Base-by-base conservation (phyloP, 495 filamentous ascomycete species). In the Arthonia radiata region DNA sequence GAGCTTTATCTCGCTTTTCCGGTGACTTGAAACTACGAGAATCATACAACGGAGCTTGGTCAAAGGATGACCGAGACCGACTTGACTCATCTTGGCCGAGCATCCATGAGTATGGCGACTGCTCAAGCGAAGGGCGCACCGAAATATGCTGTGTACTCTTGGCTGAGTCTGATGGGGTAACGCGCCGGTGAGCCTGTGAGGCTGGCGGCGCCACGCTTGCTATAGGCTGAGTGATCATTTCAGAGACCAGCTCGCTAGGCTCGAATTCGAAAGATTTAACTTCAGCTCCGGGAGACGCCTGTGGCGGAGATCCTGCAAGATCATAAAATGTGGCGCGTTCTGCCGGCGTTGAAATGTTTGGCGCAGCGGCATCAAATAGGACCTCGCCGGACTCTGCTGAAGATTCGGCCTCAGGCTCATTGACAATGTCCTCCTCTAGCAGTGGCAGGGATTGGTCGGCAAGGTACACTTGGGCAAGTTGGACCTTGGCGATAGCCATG, bases 51-150 rank as follows among this genome's bases (percentile, higher is more conserved):
- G n/a, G n/a, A n/a, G n/a, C n/a, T n/a, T n/a, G n/a, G n/a, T n/a
- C n/a, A n/a, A n/a, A n/a, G n/a, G n/a, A n/a, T n/a, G n/a, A n/a
- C n/a, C n/a, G n/a, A n/a, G n/a, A n/a, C n/a, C n/a, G n/a, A 15
- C 55, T 45, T 22, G 48, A 48, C 17, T 50, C 50, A 26, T 54
- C 56, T 30, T 61, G 53, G 15, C 58, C 66, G n/a, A 97, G 58
- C 81, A 97, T 94, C 82, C 82, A 97, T 7, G 82, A 73, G 43
- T 92, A 93, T 5, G 68, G 72, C 15, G 81, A 80, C 33, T 92
- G 70, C 10, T 80, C 71, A 10, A 97, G 54, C 10, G 58, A 59
- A 10, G 71, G 71, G 8, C 76, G 56, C 2, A 64, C 34, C 25
- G 36, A 15, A 23, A 19, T 29, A 27, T 5, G 30, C 3, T 6